phyloP scores from a whole-genome alignment of 208 protist species.

The Crithidia expoeki region DNA sequence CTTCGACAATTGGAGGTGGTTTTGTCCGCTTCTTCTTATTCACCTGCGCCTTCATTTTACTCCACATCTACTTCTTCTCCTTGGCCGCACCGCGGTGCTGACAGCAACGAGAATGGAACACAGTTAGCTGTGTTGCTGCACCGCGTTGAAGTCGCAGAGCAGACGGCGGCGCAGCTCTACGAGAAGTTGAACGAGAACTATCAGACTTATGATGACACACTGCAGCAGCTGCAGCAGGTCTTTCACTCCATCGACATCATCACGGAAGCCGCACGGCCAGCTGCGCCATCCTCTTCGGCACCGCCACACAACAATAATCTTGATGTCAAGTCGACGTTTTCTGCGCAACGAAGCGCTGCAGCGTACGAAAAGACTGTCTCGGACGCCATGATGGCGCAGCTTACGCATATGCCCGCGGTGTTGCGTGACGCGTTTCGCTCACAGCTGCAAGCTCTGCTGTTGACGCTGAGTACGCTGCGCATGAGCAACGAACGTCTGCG shows the following conservation, averaged over 20 bases:
- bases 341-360: background rate
- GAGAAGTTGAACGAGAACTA: background rate
- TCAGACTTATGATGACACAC: conserved; percentile 14
- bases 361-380: conserved; percentile 19
- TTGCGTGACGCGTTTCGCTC: conserved; percentile 14
- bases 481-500: conserved; percentile 21
- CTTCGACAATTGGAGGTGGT: conserved; percentile 25
- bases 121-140: conserved; percentile 13
- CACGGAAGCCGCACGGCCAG: conserved; percentile 3
- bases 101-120: background rate
- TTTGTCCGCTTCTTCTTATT: background rate
- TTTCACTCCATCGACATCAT: conserved; percentile 20
- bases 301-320: background rate
- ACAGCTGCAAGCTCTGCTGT: conserved; percentile 25
- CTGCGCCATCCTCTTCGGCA: background rate
- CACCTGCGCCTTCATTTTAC: background rate
- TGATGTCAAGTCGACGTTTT: background rate
- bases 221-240: conserved; percentile 18
- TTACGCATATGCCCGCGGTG: conserved; percentile 5
- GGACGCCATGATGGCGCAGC: conserved; percentile 29
- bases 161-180: conserved; percentile 21
- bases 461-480: conserved; percentile 19
- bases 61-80: background rate
- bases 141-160: conserved; percentile 19
- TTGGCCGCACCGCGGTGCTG: background rate